Evolutionary conservation across 768 basidiomycete species (phyloP).

Genomic region (Leccinum broughii): DNA sequence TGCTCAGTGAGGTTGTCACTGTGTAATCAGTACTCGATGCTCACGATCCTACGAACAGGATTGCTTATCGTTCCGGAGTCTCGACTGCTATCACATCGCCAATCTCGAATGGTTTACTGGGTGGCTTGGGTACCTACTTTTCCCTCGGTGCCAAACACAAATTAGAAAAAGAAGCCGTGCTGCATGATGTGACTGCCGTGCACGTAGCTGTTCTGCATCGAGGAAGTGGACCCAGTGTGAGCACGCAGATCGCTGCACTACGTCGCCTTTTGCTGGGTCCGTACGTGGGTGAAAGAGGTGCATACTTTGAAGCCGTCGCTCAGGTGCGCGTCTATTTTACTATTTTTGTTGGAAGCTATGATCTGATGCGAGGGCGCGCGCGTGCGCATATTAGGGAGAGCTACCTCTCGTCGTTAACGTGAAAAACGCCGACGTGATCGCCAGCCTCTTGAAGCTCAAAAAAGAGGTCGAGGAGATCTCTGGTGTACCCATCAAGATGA

Average conservation of each 20-base stretch:
- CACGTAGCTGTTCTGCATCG: conserved; percentile 50
- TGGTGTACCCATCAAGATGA: conserved; percentile 38
- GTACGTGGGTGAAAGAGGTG: conserved; percentile 25
- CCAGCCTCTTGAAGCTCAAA: conserved; percentile 64
- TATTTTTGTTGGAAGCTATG: background rate
- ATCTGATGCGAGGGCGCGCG: conserved; percentile 6
- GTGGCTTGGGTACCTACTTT: conserved; percentile 65
- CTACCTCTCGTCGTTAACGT: conserved; percentile 67
- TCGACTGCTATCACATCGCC: conserved; percentile 70
- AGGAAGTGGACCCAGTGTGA: conserved; percentile 44
- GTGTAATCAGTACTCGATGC: background rate
- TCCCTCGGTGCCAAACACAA: conserved; percentile 57
- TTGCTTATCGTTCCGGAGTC: conserved; percentile 75
- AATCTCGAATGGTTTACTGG: conserved; percentile 50
- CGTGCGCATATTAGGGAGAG: conserved; percentile 42
- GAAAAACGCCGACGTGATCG: conserved; percentile 75
- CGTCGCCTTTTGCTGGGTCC: conserved; percentile 45
- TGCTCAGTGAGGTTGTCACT: conserved; percentile 40
- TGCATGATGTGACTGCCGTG: conserved; percentile 63
- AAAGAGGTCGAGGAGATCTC: conserved; percentile 45
- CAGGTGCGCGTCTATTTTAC: conserved; percentile 35
- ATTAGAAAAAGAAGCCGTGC: conserved; percentile 61
- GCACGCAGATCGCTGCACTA: conserved; percentile 62
- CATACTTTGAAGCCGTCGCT: conserved; percentile 38
- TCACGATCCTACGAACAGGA: conserved; percentile 37